A percentile compares a stretch with the other conserved stretches of the same genome.
These are phyloP conservation scores for Veloporphyrellus conicus DNA, from an alignment of 1,284 basidiomycete genomes.

Conservation along the genomic window DNA sequence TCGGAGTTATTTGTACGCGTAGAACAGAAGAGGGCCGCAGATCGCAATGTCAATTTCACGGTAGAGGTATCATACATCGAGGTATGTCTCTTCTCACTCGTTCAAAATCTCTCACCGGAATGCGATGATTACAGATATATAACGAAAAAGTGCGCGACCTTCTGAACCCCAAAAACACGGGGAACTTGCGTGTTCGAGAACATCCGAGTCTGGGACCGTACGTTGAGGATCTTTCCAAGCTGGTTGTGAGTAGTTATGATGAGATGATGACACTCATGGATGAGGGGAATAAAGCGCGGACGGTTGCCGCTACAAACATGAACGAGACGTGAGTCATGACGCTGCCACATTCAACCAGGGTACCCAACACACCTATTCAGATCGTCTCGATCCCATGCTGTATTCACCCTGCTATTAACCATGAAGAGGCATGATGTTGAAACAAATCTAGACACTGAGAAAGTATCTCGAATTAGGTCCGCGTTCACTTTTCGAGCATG, in stretches of 20 bases:
- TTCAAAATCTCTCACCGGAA: not conserved
- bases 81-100: slow-evolving; percentile 39
- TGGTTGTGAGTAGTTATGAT: slow-evolving; percentile 85
- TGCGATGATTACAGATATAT: slow-evolving; percentile 64
- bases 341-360: not conserved
- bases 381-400: slow-evolving; percentile 95
- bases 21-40: slow-evolving; percentile 56
- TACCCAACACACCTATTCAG: slow-evolving; percentile 34
- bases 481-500: slow-evolving; percentile 19
- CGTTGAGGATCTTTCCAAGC: slow-evolving; percentile 93
- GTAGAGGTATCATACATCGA: slow-evolving; percentile 99
- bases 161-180: slow-evolving; percentile 94
- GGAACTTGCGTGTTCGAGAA: slow-evolving; percentile 93
- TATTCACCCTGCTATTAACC: slow-evolving; percentile 91
- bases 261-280: slow-evolving; percentile 99
- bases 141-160: slow-evolving; percentile 98
- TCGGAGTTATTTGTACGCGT: slow-evolving; percentile 88
- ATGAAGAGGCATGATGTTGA: slow-evolving; percentile 83
- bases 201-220: slow-evolving; percentile 94
- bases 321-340: slow-evolving; percentile 79
- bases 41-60: slow-evolving; percentile 74
- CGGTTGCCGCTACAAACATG: slow-evolving; percentile 99
- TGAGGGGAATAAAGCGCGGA: slow-evolving; percentile 97
- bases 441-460: slow-evolving; percentile 88
- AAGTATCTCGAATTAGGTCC: slow-evolving; percentile 91